These are phyloP conservation scores for Penicillium sp. DNA, from an alignment of 2,329 filamentous ascomycete species.

Conservation along the genomic window DNA sequence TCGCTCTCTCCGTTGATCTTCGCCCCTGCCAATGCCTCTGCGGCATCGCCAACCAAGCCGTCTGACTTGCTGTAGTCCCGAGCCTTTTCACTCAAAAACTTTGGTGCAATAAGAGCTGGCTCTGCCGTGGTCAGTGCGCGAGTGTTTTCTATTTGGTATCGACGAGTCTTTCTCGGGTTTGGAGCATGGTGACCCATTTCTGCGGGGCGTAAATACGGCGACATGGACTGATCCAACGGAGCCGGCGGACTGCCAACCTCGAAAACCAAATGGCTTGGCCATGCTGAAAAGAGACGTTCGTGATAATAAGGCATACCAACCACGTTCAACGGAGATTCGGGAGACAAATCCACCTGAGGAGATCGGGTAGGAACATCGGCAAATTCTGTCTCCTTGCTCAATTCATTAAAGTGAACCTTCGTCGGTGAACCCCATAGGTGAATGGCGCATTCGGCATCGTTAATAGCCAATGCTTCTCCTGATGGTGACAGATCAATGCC, in stretches of 20 bases:
- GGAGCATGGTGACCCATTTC: conserved; percentile 77
- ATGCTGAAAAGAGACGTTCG: conserved; percentile 80
- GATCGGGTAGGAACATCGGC: conserved; percentile 65
- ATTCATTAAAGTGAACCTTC: conserved; percentile 83
- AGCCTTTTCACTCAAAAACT: conserved; percentile 91
- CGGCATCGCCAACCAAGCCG: conserved; percentile 52
- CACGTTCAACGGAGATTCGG: conserved; percentile 75
- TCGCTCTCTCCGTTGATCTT: conserved; percentile 70
- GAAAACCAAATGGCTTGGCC: conserved; percentile 79
- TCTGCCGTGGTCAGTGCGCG: conserved; percentile 60
- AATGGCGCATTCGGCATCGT: conserved; percentile 73
- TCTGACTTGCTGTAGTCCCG: conserved; percentile 55
- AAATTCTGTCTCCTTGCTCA: conserved; percentile 73
- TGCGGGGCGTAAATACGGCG: conserved; percentile 65
- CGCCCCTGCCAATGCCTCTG: conserved; percentile 63
- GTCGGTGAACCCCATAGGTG: conserved; percentile 85
- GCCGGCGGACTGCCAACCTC: conserved; percentile 80
- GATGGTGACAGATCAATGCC: conserved; percentile 85
- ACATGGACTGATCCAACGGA: conserved; percentile 68
- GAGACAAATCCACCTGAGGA: conserved; percentile 64
- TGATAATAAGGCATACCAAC: conserved; percentile 93
- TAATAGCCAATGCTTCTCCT: conserved; percentile 78
- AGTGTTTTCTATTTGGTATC: conserved; percentile 82
- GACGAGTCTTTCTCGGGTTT: conserved; percentile 67
- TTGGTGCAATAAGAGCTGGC: conserved; percentile 69